A percentile compares a stretch with the other conserved stretches of the same genome.
These are phyloP conservation scores for Starmerella bombi DNA, from an alignment of 805 yeast species.

Conservation along the genomic window DNA sequence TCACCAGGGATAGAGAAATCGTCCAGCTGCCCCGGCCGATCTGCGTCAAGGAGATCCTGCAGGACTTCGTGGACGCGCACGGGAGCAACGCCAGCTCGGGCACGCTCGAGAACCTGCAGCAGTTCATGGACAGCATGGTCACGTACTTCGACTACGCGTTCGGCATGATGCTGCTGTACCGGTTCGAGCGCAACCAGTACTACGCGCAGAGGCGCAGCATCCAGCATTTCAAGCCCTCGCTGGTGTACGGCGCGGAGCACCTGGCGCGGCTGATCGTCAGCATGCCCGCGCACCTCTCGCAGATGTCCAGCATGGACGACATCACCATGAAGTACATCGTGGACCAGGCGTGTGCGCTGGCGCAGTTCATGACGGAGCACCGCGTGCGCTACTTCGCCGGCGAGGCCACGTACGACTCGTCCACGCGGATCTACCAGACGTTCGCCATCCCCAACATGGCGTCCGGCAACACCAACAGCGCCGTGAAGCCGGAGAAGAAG, in stretches of 20 bases:
- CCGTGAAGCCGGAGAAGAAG: neutral
- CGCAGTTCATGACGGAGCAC: constrained; percentile 40
- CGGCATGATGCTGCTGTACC: constrained; percentile 55
- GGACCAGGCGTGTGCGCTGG: constrained; percentile 40
- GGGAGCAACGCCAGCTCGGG: constrained; percentile 20
- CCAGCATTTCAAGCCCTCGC: constrained; percentile 29
- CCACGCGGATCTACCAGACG: constrained; percentile 15
- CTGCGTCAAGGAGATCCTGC: constrained; percentile 42
- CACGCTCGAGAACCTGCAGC: constrained; percentile 42
- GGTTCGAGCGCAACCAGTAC: constrained; percentile 66
- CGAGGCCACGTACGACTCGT: constrained; percentile 10
- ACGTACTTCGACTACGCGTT: constrained; percentile 62
- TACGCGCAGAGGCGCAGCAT: constrained; percentile 35
- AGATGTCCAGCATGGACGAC: constrained; percentile 61
- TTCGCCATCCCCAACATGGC: constrained; percentile 10
- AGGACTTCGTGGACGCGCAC: constrained; percentile 34
- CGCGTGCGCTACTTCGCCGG: constrained; percentile 27
- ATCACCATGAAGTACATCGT: constrained; percentile 47
- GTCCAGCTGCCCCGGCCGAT: constrained; percentile 49
- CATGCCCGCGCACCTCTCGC: constrained; percentile 70
- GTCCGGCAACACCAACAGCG: neutral
- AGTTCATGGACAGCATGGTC: constrained; percentile 56
- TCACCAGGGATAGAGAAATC: constrained; percentile 67
- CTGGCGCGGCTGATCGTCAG: constrained; percentile 61
- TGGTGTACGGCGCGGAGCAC: constrained; percentile 71